Evolutionary conservation across 1,284 basidiomycete genomes (phyloP).

Genomic region (Ustilago lituana): DNA sequence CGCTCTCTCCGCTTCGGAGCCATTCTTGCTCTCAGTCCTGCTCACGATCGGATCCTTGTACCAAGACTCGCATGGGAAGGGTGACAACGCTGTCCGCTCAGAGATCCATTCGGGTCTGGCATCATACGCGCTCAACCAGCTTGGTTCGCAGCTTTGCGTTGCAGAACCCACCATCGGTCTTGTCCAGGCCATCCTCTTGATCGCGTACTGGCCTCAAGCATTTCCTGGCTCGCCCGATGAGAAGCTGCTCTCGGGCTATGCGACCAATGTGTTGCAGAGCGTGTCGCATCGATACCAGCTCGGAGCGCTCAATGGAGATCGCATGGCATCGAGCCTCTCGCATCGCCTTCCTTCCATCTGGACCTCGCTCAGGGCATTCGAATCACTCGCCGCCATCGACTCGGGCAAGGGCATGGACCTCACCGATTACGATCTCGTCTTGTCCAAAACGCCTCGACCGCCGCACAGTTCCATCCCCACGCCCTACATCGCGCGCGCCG

Average conservation of each 20-base stretch:
- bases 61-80: conserved; percentile 24
- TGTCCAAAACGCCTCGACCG: conserved; percentile 28
- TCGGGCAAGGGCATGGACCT: conserved; percentile 37
- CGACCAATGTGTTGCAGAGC: conserved; percentile 23
- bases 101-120: conserved; percentile 26
- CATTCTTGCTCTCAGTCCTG: conserved; percentile 36
- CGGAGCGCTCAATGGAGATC: conserved; percentile 9
- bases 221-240: conserved; percentile 41
- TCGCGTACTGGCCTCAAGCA: conserved; percentile 43
- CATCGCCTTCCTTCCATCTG: conserved; percentile 25
- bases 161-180: conserved; percentile 24
- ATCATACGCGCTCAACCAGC: conserved; percentile 18
- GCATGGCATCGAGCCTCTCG: conserved; percentile 10
- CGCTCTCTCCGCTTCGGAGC: conserved; percentile 16
- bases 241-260: conserved; percentile 22
- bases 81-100: conserved; percentile 6
- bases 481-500: conserved; percentile 19
- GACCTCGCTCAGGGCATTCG: conserved; percentile 26
- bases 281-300: conserved; percentile 10
- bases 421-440: conserved; percentile 29
- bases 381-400: conserved; percentile 36
- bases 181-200: conserved; percentile 38
- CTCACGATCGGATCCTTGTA: conserved; percentile 32
- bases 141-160: conserved; percentile 20
- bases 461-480: conserved; percentile 30